Conservation (phyloP, 352 stramenopile genomes). For the Phytopythium vexans region DNA sequence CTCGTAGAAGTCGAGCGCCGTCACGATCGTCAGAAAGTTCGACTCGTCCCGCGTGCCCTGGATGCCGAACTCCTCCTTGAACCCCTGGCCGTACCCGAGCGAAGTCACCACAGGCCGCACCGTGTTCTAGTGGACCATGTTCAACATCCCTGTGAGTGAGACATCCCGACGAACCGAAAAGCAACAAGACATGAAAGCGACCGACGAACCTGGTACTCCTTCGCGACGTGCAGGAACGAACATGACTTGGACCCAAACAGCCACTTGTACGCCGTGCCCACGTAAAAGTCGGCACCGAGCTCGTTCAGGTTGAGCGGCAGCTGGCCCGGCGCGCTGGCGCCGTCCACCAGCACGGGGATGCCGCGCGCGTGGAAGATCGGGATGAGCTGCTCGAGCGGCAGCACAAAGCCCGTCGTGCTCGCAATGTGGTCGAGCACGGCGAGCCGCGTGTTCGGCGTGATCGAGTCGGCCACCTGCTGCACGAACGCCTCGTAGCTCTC, state of each 20-base stretch:
- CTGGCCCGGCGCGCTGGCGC: slow-evolving; percentile 71
- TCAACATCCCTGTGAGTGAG: background rate
- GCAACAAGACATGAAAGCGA: background rate
- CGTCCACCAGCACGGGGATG: slow-evolving; percentile 80
- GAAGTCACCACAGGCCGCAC: slow-evolving; percentile 81
- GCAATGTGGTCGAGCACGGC: slow-evolving; percentile 84
- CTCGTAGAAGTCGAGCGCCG: slow-evolving; percentile 82
- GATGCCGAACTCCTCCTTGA: slow-evolving; percentile 82
- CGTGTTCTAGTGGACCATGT: slow-evolving; percentile 29
- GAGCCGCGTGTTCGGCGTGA: slow-evolving; percentile 80
- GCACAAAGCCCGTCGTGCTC: slow-evolving; percentile 68
- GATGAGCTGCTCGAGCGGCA: slow-evolving; percentile 82
- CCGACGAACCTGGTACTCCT: slow-evolving; percentile 46
- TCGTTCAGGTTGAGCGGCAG: slow-evolving; percentile 64
- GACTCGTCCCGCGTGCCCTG: slow-evolving; percentile 81
- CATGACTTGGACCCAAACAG: slow-evolving; percentile 85
- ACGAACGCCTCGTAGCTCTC: slow-evolving; percentile 66
- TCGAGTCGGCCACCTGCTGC: slow-evolving; percentile 64
- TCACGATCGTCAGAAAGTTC: slow-evolving; percentile 81
- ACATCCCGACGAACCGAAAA: background rate
- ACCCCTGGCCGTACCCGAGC: slow-evolving; percentile 74
- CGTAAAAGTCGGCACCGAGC: slow-evolving; percentile 79
- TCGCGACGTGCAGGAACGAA: slow-evolving; percentile 83
- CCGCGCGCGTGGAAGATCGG: slow-evolving; percentile 71
- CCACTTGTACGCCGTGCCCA: slow-evolving; percentile 84